phyloP scores from a whole-genome alignment of 176 grass and related monocot genomes.

The Cymbopogon citratus region DNA sequence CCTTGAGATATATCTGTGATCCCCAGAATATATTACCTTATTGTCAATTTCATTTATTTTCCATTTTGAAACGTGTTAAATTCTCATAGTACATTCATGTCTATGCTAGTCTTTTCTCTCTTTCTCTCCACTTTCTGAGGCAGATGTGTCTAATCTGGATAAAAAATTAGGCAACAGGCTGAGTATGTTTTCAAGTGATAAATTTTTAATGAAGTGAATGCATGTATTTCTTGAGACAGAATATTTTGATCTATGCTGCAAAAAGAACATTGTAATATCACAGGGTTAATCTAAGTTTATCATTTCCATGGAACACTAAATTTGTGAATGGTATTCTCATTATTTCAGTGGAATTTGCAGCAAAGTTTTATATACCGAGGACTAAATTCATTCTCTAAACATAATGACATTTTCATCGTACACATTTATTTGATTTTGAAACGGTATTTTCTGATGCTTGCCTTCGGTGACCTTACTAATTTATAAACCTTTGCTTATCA shows the following conservation, averaged over 20 bases:
- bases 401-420: neutral
- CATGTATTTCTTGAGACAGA: neutral
- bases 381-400: too few species aligned
- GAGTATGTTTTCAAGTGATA: neutral
- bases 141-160: constrained; percentile 1
- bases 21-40: neutral
- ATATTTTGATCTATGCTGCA: neutral
- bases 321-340: neutral
- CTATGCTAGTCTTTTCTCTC: neutral
- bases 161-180: neutral
- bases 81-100: neutral
- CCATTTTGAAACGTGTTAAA: neutral
- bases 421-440: constrained; percentile 3
- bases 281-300: neutral
- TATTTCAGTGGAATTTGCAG: neutral
- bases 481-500: constrained; percentile 30
- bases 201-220: neutral
- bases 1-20: neutral
- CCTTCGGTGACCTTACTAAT: neutral
- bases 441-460: constrained; percentile 21
- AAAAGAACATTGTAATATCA: neutral
- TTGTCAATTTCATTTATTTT: neutral
- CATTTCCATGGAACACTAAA: neutral
- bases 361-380: neutral
- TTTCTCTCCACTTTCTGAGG: neutral